A percentile compares a stretch with the other conserved stretches of the same genome.
Evolutionary conservation across 371 early-diverging fungal species (phyloP).

Genomic region (Massospora cicadina): DNA sequence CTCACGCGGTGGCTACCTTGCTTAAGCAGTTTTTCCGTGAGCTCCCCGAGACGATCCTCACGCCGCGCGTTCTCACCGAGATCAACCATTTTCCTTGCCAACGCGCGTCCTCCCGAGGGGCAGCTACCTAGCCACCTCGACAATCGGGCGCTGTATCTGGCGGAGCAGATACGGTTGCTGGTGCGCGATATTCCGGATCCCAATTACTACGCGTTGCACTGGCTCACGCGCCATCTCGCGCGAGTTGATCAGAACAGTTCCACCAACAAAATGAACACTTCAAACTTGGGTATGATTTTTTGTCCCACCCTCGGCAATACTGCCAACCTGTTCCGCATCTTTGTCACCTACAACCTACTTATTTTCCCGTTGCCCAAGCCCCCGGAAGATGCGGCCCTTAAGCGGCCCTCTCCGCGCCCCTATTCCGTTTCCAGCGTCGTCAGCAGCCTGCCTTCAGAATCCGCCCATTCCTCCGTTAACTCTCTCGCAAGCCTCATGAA

Average conservation of each 20-base stretch:
- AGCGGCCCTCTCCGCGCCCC: not conserved
- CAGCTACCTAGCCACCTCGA: slow-evolving; percentile 3
- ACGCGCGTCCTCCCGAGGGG: not conserved
- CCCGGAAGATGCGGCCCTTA: not conserved
- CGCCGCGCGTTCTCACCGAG: slow-evolving; percentile 1
- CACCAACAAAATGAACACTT: slow-evolving; percentile 6
- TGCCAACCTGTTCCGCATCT: not conserved
- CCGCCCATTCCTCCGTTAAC: not conserved
- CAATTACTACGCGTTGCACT: slow-evolving; percentile 9
- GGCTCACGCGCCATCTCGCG: not conserved
- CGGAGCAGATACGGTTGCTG: not conserved
- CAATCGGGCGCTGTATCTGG: not conserved
- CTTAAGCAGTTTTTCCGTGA: slow-evolving; percentile 1
- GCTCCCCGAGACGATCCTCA: slow-evolving; percentile 8
- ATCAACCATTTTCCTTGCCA: slow-evolving; percentile 1
- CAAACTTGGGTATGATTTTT: slow-evolving; percentile 6
- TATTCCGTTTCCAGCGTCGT: slow-evolving; percentile 5
- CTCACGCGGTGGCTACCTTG: slow-evolving; percentile 8
- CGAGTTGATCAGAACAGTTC: not conserved
- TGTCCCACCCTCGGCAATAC: slow-evolving; percentile 5
- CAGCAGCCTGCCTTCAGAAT: not conserved
- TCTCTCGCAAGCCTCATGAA: not conserved
- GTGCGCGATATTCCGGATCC: not conserved
- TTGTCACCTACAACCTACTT: not conserved
- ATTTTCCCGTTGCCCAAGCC: slow-evolving; percentile 8